phyloP scores from a whole-genome alignment of 2,329 filamentous ascomycete genomes.

The Arthrocladium fulminans region DNA sequence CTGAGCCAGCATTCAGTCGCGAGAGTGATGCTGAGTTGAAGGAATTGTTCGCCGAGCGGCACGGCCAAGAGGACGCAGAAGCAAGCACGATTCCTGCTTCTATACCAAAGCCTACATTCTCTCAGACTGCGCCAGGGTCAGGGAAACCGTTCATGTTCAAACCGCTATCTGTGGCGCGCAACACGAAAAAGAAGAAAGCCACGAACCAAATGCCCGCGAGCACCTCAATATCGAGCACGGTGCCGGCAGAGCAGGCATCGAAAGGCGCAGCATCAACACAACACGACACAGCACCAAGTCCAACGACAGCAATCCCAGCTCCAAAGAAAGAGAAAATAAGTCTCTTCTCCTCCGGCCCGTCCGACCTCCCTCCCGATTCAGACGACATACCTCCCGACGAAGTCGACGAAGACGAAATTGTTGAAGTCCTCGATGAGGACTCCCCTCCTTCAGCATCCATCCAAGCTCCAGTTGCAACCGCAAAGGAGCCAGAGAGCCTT shows the following conservation, averaged over 20 bases:
- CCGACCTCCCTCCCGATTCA: background rate
- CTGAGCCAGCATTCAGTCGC: constrained; percentile 71
- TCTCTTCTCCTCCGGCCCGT: constrained; percentile 30
- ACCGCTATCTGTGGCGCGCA: constrained; percentile 74
- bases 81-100: constrained; percentile 11
- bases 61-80: constrained; percentile 22
- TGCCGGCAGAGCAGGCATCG: background rate
- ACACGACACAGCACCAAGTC: too few species aligned
- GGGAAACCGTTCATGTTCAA: constrained; percentile 82
- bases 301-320: background rate
- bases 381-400: background rate
- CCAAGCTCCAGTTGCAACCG: constrained; percentile 11
- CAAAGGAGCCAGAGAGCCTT: constrained; percentile 46
- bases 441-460: constrained; percentile 17
- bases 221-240: background rate
- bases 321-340: constrained; percentile 30
- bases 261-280: constrained; percentile 15
- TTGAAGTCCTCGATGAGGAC: constrained; percentile 32
- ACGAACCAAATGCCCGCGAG: background rate
- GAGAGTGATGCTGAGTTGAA: constrained; percentile 38
- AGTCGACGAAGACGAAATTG: constrained; percentile 23
- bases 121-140: constrained; percentile 44
- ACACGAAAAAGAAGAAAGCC: constrained; percentile 58
- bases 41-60: constrained; percentile 29
- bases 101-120: constrained; percentile 36